Evolutionary conservation across 2,329 filamentous ascomycete genomes (phyloP).

Genomic region (Sporothrix variecibatus): DNA sequence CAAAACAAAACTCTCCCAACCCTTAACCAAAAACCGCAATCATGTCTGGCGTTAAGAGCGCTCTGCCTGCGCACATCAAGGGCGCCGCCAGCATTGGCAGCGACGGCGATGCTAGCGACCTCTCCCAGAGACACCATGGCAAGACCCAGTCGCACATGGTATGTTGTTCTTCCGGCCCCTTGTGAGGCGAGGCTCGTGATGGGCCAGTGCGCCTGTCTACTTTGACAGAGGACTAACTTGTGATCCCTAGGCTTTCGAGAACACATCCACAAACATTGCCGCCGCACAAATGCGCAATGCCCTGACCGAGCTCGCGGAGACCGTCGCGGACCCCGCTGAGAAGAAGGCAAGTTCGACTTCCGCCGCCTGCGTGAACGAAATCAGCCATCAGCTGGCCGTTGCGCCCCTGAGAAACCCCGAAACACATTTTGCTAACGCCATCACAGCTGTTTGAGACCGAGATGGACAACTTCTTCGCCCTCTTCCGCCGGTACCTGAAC

Average conservation of each 20-base stretch:
- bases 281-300: slow-evolving; percentile 99
- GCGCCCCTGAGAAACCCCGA: not conserved
- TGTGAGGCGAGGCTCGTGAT: not conserved
- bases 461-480: slow-evolving; percentile 99
- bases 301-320: slow-evolving; percentile 88
- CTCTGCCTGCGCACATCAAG: slow-evolving; percentile 84
- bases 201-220: slow-evolving; percentile 12
- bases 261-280: slow-evolving; percentile 96
- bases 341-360: slow-evolving; percentile 67
- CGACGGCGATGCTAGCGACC: slow-evolving; percentile 50
- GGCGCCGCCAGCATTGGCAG: slow-evolving; percentile 48
- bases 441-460: slow-evolving; percentile 89
- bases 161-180: slow-evolving; percentile 45
- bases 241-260: slow-evolving; percentile 85
- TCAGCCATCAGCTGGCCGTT: no score
- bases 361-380: not conserved
- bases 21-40: slow-evolving; percentile 48
- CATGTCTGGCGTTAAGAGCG: slow-evolving; percentile 71
- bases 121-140: slow-evolving; percentile 72
- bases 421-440: not conserved
- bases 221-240: slow-evolving; percentile 38
- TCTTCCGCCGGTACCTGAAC: slow-evolving; percentile 97
- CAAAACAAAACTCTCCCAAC: not conserved
- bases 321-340: slow-evolving; percentile 76
- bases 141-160: slow-evolving; percentile 86